Conservation (phyloP, 352 stramenopile genomes). For the Globisporangium barbulae region DNA sequence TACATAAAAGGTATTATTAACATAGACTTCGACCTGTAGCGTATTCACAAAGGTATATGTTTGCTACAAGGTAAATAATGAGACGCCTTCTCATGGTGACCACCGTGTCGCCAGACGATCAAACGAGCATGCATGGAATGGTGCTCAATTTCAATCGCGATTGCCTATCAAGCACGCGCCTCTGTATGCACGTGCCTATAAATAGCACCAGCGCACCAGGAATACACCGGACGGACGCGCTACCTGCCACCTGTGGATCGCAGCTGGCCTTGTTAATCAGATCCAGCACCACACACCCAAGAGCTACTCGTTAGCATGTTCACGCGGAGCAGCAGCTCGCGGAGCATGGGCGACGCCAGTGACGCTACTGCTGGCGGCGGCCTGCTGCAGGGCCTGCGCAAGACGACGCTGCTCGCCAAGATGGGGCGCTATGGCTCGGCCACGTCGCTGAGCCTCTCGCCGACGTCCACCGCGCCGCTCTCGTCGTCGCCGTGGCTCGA, state of each 20-base stretch:
- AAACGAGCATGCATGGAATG: neutral
- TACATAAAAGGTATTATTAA: too few relatives aligned
- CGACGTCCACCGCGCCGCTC: slow-evolving; percentile 5
- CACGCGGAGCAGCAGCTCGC: slow-evolving; percentile 6
- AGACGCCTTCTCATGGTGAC: too few relatives aligned
- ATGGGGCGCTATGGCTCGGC: slow-evolving; percentile 41
- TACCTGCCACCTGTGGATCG: neutral
- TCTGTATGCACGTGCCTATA: neutral
- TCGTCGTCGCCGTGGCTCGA: slow-evolving; percentile 29
- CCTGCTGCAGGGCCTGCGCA: slow-evolving; percentile 55
- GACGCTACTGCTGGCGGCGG: slow-evolving; percentile 10
- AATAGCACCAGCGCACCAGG: neutral
- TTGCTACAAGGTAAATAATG: too few relatives aligned
- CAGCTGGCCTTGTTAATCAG: neutral
- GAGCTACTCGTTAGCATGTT: slow-evolving; percentile 9
- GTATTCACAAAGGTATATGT: too few relatives aligned
- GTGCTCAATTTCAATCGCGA: too few relatives aligned
- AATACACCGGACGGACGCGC: neutral
- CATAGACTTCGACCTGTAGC: too few relatives aligned
- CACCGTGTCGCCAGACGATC: too few relatives aligned
- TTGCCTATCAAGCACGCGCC: neutral
- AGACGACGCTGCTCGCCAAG: slow-evolving; percentile 56
- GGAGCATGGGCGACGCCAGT: neutral
- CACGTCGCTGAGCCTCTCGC: slow-evolving; percentile 8
- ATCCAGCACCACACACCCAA: neutral